Base-by-base conservation (phyloP, 2,329 filamentous ascomycete genomes). In the Sporothrix brunneoviolacea region DNA sequence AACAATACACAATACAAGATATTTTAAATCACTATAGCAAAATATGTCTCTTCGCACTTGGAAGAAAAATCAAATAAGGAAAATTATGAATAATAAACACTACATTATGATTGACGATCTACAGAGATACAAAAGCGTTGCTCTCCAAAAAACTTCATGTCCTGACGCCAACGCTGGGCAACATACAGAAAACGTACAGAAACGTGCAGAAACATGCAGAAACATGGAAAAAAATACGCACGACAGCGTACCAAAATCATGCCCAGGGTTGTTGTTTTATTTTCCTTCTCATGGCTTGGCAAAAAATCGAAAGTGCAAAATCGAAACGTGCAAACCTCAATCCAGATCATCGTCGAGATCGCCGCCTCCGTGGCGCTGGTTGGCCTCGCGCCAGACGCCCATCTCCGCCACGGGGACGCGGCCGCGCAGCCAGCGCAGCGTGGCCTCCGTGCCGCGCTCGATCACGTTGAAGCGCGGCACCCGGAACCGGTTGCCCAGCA, bases 401-500 rank as follows among this genome's bases (percentile, higher is more conserved):
- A 75, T 79, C 59, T 81, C 78, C 0, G 73, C 76, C 1, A 75
- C 71, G 0, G 87, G 83, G 32, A 95, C 84, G 50, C 85, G 78
- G 24, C 88, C 86, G 54, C 87, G 78, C 45, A 96, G 67, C 86
- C 89, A 95, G 44, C 82, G 75, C 57, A 96, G 70, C 0, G 89
- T 84, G 3, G 88, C 85, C 59, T 95, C 89, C 0, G 91, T 96
- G 1, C 91, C 91, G 55, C 89, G 86, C 54, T 91, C 86, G 42
- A 97, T 70, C 7, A 95, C 78, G 55, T 86, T 86, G 71, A 86
- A 91, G 51, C 87, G 81, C 0, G 91, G 91, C 28, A 96, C 89
- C 28, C 88, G 77, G 68, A 97, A 97, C 28, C 83, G 77, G 64
- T 97, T 97, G 0, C 90, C 90, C 24, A 79, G 80, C 4, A 95